Evolutionary conservation across 768 basidiomycete species (phyloP), one percentile per base, ranked within the genome.

Genomic region (Psilocybe tampanensis): DNA sequence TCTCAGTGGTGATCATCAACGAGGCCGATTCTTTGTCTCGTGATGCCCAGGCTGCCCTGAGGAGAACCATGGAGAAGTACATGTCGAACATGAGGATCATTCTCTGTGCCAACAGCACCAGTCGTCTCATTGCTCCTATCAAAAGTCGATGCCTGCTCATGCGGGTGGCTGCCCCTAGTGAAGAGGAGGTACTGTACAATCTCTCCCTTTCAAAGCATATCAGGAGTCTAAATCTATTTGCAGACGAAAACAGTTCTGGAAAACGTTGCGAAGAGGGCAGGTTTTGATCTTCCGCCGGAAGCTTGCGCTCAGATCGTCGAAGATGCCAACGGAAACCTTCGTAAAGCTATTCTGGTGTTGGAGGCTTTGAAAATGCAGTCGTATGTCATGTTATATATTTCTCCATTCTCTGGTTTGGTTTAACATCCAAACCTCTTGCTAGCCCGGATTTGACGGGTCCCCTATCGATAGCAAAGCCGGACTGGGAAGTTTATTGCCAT

Each of bases 21-120:
- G 96, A 98, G 74, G 96, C 96, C 1, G 96, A 99, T 70, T 89
- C 92, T 0, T 81, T 99, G 41, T 88, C 93, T 11, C 88, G 96
- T 52, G 96, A 99, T 74, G 96, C 96, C 1, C 96, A 99, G 76
- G 95, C 96, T 0, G 96, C 96, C 8, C 82, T 99, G 32, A 88
- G 96, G 66, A 82, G 96, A 55, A 99, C 96, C 9, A 99, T 98
- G 96, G 96, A 99, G 70, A 98, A 98, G 73, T 98, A 96, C 78
- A 98, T 97, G 91, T 86, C 89, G 41, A 99, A 98, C 70, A 84
- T 99, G 85, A 86, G 96, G 24, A 89, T 99, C 66, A 96, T 99
- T 63, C 81, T 99, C 0, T 98, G 95, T 69, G 95, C 95, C 19
- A 95, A 95, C 72, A 94, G 92, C 68, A 98, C 96, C 2, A 91